Evolutionary conservation across 2,329 filamentous ascomycete species (phyloP).

Genomic region (Anthostomella pinea): DNA sequence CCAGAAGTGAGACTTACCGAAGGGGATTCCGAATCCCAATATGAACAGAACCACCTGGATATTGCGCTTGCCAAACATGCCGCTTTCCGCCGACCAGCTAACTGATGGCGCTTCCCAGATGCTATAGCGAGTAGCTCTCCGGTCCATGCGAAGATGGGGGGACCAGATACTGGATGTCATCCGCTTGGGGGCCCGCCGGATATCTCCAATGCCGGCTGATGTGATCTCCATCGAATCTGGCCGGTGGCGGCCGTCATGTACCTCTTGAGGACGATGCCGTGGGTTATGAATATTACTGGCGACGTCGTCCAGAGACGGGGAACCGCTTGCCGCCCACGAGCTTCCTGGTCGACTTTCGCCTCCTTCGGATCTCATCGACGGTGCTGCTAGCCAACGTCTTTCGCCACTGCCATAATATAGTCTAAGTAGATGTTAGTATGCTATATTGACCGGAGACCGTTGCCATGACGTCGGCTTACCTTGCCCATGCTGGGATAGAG

Average conservation of each 20-base stretch:
- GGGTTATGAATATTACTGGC: constrained; percentile 33
- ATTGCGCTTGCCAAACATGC: constrained; percentile 64
- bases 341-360: constrained; percentile 47
- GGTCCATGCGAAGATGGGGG: constrained; percentile 66
- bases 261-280: constrained; percentile 30
- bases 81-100: constrained; percentile 60
- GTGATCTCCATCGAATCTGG: constrained; percentile 45
- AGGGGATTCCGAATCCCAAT: constrained; percentile 73
- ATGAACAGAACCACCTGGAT: constrained; percentile 73
- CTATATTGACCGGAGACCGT: background rate
- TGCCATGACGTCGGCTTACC: constrained; percentile 32
- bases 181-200: constrained; percentile 38
- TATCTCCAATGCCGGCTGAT: constrained; percentile 24
- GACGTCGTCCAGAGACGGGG: constrained; percentile 49
- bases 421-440: constrained; percentile 34
- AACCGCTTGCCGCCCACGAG: constrained; percentile 42
- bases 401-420: constrained; percentile 71
- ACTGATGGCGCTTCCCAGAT: constrained; percentile 73
- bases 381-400: constrained; percentile 48
- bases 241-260: constrained; percentile 28
- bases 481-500: constrained; percentile 54
- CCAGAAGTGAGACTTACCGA: constrained; percentile 54
- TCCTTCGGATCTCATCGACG: constrained; percentile 47
- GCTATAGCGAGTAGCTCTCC: constrained; percentile 55
- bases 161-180: constrained; percentile 67